These are phyloP conservation scores for Endotrypanum monterogeii DNA, from an alignment of 208 protist species.

Conservation along the genomic window DNA sequence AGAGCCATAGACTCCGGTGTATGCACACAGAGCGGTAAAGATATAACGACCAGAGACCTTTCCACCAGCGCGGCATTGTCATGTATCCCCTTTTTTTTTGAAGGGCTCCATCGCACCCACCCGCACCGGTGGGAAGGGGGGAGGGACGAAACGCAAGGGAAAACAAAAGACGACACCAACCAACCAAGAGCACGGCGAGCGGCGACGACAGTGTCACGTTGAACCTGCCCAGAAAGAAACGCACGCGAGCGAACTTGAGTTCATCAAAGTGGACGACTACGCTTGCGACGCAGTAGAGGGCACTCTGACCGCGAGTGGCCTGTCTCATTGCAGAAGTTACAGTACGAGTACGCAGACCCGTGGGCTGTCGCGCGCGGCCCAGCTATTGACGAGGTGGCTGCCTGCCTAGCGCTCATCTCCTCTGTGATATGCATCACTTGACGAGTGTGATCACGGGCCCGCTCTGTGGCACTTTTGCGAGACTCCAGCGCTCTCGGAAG, in stretches of 20 bases:
- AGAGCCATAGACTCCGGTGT: too few species aligned
- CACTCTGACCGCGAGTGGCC: conserved; percentile 78
- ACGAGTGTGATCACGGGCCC: conserved; percentile 37
- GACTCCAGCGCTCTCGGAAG: conserved; percentile 34
- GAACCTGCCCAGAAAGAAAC: background rate
- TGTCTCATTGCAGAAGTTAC: conserved; percentile 82
- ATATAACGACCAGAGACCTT: background rate
- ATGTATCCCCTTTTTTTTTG: background rate
- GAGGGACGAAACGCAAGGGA: too few species aligned
- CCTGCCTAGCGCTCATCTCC: conserved; percentile 39
- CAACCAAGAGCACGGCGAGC: background rate
- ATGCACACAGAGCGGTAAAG: background rate
- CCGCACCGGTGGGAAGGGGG: background rate
- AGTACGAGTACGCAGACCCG: conserved; percentile 70
- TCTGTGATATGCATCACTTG: conserved; percentile 24
- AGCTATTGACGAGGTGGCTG: background rate
- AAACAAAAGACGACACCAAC: background rate
- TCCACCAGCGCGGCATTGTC: background rate
- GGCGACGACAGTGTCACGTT: background rate
- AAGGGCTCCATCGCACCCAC: background rate
- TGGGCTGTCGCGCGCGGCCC: conserved; percentile 38
- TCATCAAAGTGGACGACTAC: conserved; percentile 32
- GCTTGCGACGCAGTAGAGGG: conserved; percentile 67
- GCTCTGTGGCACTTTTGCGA: conserved; percentile 54
- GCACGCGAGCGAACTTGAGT: background rate